Conservation (phyloP, 352 stramenopile species). For the Phytophthora constricta region DNA sequence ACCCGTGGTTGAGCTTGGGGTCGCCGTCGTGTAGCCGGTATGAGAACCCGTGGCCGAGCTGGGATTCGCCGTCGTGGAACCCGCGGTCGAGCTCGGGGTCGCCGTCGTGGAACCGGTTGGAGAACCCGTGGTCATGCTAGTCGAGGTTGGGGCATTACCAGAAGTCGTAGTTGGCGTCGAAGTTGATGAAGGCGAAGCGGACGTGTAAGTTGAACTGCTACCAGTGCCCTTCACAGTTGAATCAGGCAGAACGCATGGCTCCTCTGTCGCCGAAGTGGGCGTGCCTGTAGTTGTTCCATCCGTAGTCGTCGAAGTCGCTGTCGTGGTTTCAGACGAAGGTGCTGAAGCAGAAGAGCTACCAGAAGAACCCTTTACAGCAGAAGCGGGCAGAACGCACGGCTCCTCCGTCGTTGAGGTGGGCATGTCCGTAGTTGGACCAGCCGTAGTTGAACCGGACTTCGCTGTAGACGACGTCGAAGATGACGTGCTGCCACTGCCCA, state of each 20-base stretch:
- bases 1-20: background rate
- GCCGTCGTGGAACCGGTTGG: background rate
- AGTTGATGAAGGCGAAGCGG: background rate
- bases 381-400: background rate
- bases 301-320: background rate
- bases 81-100: background rate
- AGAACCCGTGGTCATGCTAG: background rate
- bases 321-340: background rate
- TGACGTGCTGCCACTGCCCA: background rate
- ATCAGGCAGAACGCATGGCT: background rate
- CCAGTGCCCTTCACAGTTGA: background rate
- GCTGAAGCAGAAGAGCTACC: no score
- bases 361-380: background rate
- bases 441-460: constrained; percentile 24
- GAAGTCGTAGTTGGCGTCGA: no score
- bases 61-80: background rate
- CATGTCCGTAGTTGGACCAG: constrained; percentile 12
- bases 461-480: background rate
- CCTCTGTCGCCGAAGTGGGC: background rate
- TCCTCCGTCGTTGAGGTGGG: no score
- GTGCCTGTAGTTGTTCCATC: background rate
- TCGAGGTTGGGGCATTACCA: background rate
- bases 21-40: background rate
- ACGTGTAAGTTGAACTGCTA: background rate
- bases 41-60: background rate